phyloP scores from a whole-genome alignment of 2,329 filamentous ascomycete genomes.

The Neofusicoccum kwambonambiense region DNA sequence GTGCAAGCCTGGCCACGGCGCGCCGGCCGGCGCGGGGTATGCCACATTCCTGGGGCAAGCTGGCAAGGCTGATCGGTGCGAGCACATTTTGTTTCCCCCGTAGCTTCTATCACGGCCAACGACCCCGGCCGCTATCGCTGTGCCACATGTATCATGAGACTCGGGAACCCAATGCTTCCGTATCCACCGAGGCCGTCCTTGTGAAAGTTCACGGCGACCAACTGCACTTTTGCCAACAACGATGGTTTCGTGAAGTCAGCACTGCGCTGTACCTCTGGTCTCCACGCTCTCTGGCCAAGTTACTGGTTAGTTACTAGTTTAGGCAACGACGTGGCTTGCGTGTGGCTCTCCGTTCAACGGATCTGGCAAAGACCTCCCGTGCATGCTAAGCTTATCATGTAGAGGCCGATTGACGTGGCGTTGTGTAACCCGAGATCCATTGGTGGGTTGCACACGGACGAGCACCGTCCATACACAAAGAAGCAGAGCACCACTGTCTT shows the following conservation, averaged over 20 bases:
- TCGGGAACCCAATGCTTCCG: not conserved
- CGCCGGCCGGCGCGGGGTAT: not conserved
- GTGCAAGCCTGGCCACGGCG: not conserved
- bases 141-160: constrained; percentile 10
- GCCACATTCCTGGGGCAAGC: not conserved
- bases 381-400: not conserved
- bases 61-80: not conserved
- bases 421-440: not conserved
- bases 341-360: not conserved
- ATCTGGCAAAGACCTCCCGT: not conserved
- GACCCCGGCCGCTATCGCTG: not conserved
- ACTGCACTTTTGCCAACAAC: not conserved
- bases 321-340: not conserved
- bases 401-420: not conserved
- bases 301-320: not conserved
- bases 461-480: too few species aligned
- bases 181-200: not conserved
- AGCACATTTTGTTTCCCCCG: not conserved
- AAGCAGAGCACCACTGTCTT: not conserved
- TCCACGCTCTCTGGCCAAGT: not conserved
- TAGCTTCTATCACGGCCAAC: not conserved
- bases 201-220: not conserved
- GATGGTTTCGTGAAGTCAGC: not conserved
- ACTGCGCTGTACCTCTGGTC: not conserved
- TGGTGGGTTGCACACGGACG: not conserved